Evolutionary conservation across 2,329 filamentous ascomycete species (phyloP).

Genomic region (Pezicula radicicola): DNA sequence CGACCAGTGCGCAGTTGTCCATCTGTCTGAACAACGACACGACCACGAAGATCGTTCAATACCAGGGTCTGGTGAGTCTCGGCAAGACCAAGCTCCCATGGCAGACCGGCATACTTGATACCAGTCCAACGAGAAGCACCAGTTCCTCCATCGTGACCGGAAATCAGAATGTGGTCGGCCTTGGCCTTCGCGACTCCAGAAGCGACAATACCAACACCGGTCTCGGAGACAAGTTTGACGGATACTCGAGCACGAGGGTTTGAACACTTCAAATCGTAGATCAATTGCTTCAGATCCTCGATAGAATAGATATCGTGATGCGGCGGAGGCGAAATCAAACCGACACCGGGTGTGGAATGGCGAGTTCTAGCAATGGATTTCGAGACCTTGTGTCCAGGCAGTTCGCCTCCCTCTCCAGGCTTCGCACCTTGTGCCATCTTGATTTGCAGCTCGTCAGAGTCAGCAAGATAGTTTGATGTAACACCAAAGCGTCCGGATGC

Average conservation of each 20-base stretch:
- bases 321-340: constrained; percentile 90
- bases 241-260: constrained; percentile 90
- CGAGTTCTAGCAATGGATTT: constrained; percentile 90
- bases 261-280: constrained; percentile 96
- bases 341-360: constrained; percentile 94
- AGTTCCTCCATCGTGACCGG: constrained; percentile 94
- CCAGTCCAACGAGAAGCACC: constrained; percentile 97
- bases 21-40: constrained; percentile 94
- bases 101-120: constrained; percentile 96
- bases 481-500: constrained; percentile 95
- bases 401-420: constrained; percentile 94
- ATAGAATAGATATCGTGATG: constrained; percentile 99
- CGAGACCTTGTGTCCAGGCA: constrained; percentile 95
- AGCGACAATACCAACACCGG: constrained; percentile 94
- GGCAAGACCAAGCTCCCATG: constrained; percentile 94
- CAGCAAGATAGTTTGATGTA: constrained; percentile 89
- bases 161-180: constrained; percentile 94
- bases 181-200: constrained; percentile 97
- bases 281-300: constrained; percentile 95
- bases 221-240: constrained; percentile 96
- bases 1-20: constrained; percentile 90
- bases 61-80: constrained; percentile 97
- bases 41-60: constrained; percentile 90
- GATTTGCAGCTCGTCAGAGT: constrained; percentile 95
- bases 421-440: constrained; percentile 99